Evolutionary conservation across 176 grass and related monocot species (phyloP).

Genomic region (Themeda triandra): DNA sequence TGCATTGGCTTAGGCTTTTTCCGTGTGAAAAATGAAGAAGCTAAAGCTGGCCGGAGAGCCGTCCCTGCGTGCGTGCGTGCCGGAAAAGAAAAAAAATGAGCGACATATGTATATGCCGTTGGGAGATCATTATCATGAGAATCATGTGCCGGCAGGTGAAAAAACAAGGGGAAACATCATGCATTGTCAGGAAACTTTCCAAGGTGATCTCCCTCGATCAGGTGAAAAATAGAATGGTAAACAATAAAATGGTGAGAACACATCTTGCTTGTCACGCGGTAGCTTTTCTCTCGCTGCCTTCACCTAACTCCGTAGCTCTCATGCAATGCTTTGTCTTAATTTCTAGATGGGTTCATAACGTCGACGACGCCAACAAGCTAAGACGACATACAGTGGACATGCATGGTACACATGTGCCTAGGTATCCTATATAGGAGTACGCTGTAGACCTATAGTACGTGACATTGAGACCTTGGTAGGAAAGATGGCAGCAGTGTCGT

Average conservation of each 20-base stretch:
- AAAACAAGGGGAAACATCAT: not conserved
- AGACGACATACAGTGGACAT: not conserved
- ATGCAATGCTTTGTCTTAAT: not conserved
- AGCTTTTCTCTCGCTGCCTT: constrained; percentile 3
- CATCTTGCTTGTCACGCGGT: not conserved
- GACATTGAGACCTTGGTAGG: too few relatives aligned
- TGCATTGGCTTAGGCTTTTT: not conserved
- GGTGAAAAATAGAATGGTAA: not conserved
- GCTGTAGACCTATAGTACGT: too few relatives aligned
- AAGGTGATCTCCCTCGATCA: not conserved
- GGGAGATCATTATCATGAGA: constrained; percentile 18
- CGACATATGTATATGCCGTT: not conserved
- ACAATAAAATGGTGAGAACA: not conserved
- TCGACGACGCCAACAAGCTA: not conserved
- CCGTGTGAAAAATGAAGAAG: not conserved
- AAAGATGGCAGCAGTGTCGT: not conserved
- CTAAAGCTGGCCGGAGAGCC: not conserved
- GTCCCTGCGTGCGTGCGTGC: not conserved
- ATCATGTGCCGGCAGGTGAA: not conserved
- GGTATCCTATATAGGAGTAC: too few relatives aligned
- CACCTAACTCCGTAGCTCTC: constrained; percentile 18
- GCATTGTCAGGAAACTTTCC: not conserved
- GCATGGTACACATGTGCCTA: not conserved
- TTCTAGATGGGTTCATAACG: not conserved
- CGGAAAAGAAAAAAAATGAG: not conserved